phyloP scores from a whole-genome alignment of 108 stramenopile species.

The Stephanodiscus triporus region DNA sequence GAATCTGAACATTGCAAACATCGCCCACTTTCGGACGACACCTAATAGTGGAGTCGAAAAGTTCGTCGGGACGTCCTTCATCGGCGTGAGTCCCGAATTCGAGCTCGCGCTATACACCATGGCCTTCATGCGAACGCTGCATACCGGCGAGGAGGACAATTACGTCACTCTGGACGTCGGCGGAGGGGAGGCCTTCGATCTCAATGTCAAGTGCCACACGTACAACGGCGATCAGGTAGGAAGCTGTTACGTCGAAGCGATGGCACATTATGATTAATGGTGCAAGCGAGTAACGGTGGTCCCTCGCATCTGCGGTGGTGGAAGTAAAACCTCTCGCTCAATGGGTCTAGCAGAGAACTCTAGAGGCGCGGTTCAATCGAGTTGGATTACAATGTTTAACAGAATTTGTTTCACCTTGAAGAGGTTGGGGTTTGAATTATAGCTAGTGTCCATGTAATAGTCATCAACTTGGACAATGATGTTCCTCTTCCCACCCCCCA shows the following conservation, averaged over 20 bases:
- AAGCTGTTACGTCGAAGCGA: slow-evolving; percentile 73
- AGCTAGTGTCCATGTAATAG: slow-evolving; percentile 88
- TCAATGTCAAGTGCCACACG: slow-evolving; percentile 76
- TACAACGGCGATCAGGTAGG: slow-evolving; percentile 70
- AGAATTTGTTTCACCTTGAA: slow-evolving; percentile 87
- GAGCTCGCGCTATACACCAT: slow-evolving; percentile 92
- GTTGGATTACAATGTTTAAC: slow-evolving; percentile 73
- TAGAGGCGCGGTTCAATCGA: slow-evolving; percentile 16
- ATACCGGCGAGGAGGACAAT: slow-evolving; percentile 67
- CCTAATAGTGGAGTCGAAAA: slow-evolving; percentile 70
- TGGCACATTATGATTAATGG: slow-evolving; percentile 66
- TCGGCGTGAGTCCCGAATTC: slow-evolving; percentile 88
- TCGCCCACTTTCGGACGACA: too few species aligned
- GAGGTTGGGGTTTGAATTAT: slow-evolving; percentile 83
- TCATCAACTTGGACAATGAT: slow-evolving; percentile 55
- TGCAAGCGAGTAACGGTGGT: too few species aligned
- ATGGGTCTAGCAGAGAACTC: not conserved
- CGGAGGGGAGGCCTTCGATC: slow-evolving; percentile 55
- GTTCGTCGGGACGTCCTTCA: slow-evolving; percentile 76
- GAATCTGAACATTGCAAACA: too few species aligned
- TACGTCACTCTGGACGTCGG: slow-evolving; percentile 63
- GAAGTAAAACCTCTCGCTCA: too few species aligned
- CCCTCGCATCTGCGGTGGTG: too few species aligned
- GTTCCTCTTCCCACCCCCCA: not conserved
- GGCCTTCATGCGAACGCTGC: slow-evolving; percentile 59